These are phyloP conservation scores for Fraxinus pennsylvanica DNA, from an alignment of 257 asterid species.

Conservation along the genomic window DNA sequence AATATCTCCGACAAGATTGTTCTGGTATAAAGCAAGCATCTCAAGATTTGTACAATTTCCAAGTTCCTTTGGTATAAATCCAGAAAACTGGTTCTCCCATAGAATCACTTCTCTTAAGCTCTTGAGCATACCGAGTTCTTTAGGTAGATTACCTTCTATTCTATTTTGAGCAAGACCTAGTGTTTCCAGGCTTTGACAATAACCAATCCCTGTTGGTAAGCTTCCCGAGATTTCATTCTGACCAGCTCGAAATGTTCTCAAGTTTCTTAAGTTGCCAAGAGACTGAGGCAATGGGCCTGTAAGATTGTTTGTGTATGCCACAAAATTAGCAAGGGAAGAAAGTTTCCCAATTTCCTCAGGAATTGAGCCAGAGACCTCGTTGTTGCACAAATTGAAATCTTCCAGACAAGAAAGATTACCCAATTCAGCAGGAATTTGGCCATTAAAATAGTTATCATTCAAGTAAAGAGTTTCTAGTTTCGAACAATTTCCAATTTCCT, in stretches of 20 bases:
- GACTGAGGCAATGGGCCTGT: constrained; percentile 70
- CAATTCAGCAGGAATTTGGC: constrained; percentile 67
- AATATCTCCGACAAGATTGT: constrained; percentile 67
- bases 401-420: constrained; percentile 48
- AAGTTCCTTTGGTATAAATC: constrained; percentile 69
- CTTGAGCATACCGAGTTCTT: constrained; percentile 70
- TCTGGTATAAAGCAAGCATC: constrained; percentile 72
- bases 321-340: constrained; percentile 63
- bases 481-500: constrained; percentile 63
- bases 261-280: constrained; percentile 57
- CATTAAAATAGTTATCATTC: constrained; percentile 59
- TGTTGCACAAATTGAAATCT: constrained; percentile 61
- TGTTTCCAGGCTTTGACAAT: constrained; percentile 48
- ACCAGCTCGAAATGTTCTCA: constrained; percentile 70
- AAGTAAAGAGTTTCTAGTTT: constrained; percentile 49
- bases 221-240: constrained; percentile 76
- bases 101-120: constrained; percentile 56
- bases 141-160: constrained; percentile 63
- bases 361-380: constrained; percentile 65
- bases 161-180: constrained; percentile 88
- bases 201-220: constrained; percentile 65
- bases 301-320: constrained; percentile 77
- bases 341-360: constrained; percentile 75
- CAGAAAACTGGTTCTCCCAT: constrained; percentile 75
- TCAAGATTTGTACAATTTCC: constrained; percentile 65